Evolutionary conservation across 106 monocot genomes (phyloP), one percentile per base, ranked within the genome.

Genomic region (Xerophyta viscosa): DNA sequence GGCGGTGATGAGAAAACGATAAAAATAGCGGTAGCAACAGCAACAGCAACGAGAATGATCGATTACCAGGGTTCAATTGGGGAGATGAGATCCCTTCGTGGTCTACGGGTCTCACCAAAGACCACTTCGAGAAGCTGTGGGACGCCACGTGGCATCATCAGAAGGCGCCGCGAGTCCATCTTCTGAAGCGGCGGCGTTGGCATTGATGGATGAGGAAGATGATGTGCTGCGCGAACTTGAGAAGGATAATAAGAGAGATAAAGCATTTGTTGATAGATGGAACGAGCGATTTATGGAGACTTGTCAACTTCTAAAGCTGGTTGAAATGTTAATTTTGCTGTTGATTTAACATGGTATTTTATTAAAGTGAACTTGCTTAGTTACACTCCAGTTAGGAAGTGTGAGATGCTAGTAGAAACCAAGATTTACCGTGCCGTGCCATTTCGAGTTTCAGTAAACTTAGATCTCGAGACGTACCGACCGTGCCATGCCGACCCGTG

Each of bases 71-170:
- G 11, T 60, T 64, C 20, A 87, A 83, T 20, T 92, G 87, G 87
- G 81, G 68, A 41, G 66, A 73, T 13, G 63, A 70, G 23, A 64
- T 31, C 20, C 70, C 83, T 17, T 75, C 94, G 8, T 96, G 88
- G 88, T 88, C 94, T 29, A 81, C 81, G n/a, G 94, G 88, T 10
- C 56, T 81, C 13, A 85, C 84, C 20, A 76, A 66, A 59, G 84
- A 81, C 12, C 76, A 88, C 59, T 88, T 96, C 72, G 84, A 20
- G 53, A 67, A 7, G 67, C 76, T 12, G 62, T 83, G 10, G 83
- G 89, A 27, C 71, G 52, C 15, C 68, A 17, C 20, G 41, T 66
- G 31, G 33, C 25, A 10, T 30, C 68, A n/a, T 10, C 5, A 7
- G 46, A 17, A 7, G 19, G 1, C 19, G 46, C 8, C 8, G 17